phyloP scores from a whole-genome alignment of 345 rosid genomes.

The Streptanthus diversifolius region DNA sequence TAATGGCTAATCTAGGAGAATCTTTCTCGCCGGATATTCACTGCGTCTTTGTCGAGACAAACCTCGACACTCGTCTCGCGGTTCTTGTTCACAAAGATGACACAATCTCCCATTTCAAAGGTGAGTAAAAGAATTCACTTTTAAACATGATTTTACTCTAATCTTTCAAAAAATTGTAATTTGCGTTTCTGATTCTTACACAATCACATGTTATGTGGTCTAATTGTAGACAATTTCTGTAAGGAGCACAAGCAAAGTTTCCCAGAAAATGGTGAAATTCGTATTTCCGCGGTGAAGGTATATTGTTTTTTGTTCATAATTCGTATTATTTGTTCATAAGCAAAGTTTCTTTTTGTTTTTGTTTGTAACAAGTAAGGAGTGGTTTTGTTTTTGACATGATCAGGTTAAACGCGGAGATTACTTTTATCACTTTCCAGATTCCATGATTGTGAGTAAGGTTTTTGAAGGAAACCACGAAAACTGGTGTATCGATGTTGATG shows the following conservation, averaged over 20 bases:
- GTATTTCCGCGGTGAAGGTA: background rate
- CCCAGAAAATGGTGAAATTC: background rate
- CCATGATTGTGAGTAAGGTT: constrained; percentile 41
- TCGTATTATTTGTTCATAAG: no score
- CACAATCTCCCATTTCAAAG: constrained; percentile 49
- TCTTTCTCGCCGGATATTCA: background rate
- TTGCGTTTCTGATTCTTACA: background rate
- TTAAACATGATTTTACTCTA: no score
- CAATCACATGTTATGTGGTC: background rate
- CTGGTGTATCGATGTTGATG: constrained; percentile 55
- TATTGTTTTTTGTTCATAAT: background rate
- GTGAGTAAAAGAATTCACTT: no score
- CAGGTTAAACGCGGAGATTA: constrained; percentile 35
- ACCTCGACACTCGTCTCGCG: background rate
- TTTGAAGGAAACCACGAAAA: constrained; percentile 36
- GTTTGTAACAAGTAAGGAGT: background rate
- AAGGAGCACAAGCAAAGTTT: background rate
- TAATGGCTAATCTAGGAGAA: background rate
- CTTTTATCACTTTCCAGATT: constrained; percentile 46
- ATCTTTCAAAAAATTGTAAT: no score
- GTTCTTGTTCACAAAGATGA: constrained; percentile 45
- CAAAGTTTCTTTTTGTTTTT: background rate
- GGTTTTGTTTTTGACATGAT: background rate
- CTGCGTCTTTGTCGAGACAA: background rate
- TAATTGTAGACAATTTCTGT: background rate